These are phyloP conservation scores for Mycothermus thermophilus DNA, from an alignment of 495 filamentous ascomycete genomes.

Conservation along the genomic window DNA sequence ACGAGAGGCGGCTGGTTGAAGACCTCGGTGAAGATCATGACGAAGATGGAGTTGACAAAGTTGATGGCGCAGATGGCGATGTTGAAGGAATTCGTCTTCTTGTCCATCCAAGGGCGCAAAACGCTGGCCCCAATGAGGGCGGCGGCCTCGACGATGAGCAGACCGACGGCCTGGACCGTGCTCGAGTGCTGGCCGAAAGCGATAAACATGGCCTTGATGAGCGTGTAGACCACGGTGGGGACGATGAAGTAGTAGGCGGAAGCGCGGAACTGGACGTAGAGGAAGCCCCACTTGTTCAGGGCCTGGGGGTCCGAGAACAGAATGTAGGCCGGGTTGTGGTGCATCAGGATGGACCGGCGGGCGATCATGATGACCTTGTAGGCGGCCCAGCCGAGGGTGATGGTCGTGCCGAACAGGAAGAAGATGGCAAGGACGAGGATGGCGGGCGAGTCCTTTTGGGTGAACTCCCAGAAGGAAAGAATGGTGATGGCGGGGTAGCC, in stretches of 20 bases:
- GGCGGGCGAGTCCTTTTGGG: conserved; percentile 67
- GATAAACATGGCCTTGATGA: conserved; percentile 85
- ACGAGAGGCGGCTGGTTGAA: conserved; percentile 84
- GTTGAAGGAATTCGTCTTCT: conserved; percentile 96
- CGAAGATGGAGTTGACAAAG: conserved; percentile 79
- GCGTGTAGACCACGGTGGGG: conserved; percentile 60
- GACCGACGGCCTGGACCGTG: conserved; percentile 65
- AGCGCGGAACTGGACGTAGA: conserved; percentile 95
- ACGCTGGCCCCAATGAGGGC: conserved; percentile 69
- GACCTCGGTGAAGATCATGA: conserved; percentile 69
- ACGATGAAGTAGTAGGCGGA: conserved; percentile 96
- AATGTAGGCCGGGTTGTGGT: conserved; percentile 96
- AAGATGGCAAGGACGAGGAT: conserved; percentile 81
- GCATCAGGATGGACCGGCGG: conserved; percentile 76
- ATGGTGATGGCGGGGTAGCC: conserved; percentile 90
- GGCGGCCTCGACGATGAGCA: conserved; percentile 73
- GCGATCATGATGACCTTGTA: conserved; percentile 84
- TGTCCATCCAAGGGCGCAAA: conserved; percentile 96
- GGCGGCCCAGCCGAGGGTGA: conserved; percentile 73
- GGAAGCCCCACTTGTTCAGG: conserved; percentile 96
- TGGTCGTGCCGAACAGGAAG: conserved; percentile 75
- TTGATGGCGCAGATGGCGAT: conserved; percentile 83
- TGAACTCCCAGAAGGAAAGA: conserved; percentile 92
- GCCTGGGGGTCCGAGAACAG: conserved; percentile 89
- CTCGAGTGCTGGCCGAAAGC: conserved; percentile 62